Evolutionary conservation across 2,329 filamentous ascomycete genomes (phyloP), one percentile per base, ranked within the genome.

Genomic region (Xylaria sp.): DNA sequence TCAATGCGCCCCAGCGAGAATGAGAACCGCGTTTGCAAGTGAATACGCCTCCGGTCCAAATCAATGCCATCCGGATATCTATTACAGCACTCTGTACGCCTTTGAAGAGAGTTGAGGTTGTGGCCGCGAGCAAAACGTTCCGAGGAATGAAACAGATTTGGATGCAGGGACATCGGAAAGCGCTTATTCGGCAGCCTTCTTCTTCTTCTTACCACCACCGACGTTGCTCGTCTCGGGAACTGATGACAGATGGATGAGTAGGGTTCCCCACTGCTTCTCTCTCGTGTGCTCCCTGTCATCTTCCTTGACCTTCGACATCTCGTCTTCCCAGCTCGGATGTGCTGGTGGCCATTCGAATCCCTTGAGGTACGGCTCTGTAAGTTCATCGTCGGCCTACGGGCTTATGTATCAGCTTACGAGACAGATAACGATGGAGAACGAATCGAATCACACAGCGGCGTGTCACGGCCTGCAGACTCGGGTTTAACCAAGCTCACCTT

Each of bases 221-320:
- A 75, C 72, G 60, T 72, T 76, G 65, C 76, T 63, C 82, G 78
- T 51, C 79, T 79, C 21, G 84, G 83, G 63, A 86, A 87, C 75
- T 94, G 90, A 79, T 95, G 93, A 66, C 73, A 96, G 90, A 78
- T 96, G 93, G 63, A 97, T 93, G 72, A 96, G 83, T 73, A 98
- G 85, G 67, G 87, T 86, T 56, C 91, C 94, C 88, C 92, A 97
- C 74, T 88, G 92, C 79, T 96, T 92, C 70, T 96, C 90, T 76
- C 90, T 91, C 79, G 97, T 64, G 37, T 68, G 54, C 33, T 67
- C 62, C 35, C 62, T 52, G 9, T 65, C 66, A 1, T 65, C 63
- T 35, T 69, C 63, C 4, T 67, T 63, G 10, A 64, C 43, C 38
- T 21, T 58, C 6, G 55, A 11, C 55, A 64, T 64, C 53, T 66